Conservation (phyloP, 78 protist species). For the Acrasis kona region DNA sequence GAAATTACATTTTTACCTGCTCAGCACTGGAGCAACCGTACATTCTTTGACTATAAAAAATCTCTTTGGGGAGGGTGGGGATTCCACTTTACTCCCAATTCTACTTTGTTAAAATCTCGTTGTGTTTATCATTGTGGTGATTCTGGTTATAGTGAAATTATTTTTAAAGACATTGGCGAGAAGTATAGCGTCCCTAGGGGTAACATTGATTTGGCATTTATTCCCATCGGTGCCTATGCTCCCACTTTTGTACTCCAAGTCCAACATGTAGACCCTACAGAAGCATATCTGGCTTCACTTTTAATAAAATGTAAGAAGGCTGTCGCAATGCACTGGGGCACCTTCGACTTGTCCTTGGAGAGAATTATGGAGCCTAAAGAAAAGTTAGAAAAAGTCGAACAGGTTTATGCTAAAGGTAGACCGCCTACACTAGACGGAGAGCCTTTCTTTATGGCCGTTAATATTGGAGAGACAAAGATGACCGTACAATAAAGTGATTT, state of each 20-base stretch:
- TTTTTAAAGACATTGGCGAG: constrained; percentile 2
- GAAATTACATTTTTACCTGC: not conserved
- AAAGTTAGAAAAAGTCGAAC: too few relatives aligned
- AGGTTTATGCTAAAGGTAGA: too few relatives aligned
- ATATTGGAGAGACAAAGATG: too few relatives aligned
- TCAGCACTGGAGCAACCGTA: constrained; percentile 27
- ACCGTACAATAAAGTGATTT: too few relatives aligned
- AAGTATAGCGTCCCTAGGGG: not conserved
- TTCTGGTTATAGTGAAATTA: constrained; percentile 10
- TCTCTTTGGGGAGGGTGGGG: constrained; percentile 19
- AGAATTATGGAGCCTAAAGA: constrained; percentile 9
- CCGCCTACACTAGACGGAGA: too few relatives aligned
- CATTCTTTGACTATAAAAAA: not conserved
- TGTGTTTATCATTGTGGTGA: constrained; percentile 11
- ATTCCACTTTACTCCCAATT: not conserved
- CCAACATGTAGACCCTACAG: constrained; percentile 25
- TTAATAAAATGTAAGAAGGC: not conserved
- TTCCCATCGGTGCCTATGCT: constrained; percentile 32
- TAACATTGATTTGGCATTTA: not conserved
- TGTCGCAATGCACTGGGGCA: constrained; percentile 38
- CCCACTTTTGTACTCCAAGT: constrained; percentile 4
- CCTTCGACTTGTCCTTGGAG: constrained; percentile 29
- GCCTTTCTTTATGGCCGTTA: too few relatives aligned
- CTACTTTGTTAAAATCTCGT: not conserved
- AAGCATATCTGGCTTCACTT: not conserved